Evolutionary conservation across 768 basidiomycete species (phyloP).

Genomic region (Zangia roseola): DNA sequence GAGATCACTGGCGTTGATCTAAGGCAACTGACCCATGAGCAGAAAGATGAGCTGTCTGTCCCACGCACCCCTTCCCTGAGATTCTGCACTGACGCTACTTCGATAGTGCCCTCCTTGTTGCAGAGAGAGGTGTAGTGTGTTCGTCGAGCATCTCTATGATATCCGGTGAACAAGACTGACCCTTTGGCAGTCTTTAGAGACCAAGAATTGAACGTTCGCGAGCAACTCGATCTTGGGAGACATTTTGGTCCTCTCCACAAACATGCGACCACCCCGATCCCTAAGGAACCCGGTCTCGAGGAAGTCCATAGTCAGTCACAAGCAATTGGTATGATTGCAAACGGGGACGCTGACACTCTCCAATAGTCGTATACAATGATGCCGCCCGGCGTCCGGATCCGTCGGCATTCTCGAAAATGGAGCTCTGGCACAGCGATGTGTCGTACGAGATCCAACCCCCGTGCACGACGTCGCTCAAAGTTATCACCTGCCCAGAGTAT

Average conservation of each 20-base stretch:
- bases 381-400: slow-evolving; percentile 60
- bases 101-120: slow-evolving; percentile 64
- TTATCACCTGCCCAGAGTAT: slow-evolving; percentile 65
- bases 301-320: slow-evolving; percentile 63
- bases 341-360: slow-evolving; percentile 9
- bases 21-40: slow-evolving; percentile 57
- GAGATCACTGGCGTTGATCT: slow-evolving; percentile 75
- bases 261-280: slow-evolving; percentile 79
- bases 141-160: slow-evolving; percentile 19
- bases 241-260: slow-evolving; percentile 78
- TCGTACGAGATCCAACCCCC: slow-evolving; percentile 84
- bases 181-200: slow-evolving; percentile 61
- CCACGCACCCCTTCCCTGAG: neutral
- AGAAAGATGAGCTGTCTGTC: slow-evolving; percentile 79
- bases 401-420: slow-evolving; percentile 65
- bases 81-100: slow-evolving; percentile 8
- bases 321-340: neutral
- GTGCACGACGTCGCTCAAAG: slow-evolving; percentile 70
- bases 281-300: slow-evolving; percentile 65
- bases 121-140: slow-evolving; percentile 79
- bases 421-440: slow-evolving; percentile 84
- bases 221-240: slow-evolving; percentile 70
- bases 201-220: slow-evolving; percentile 65
- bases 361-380: slow-evolving; percentile 69
- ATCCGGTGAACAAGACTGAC: neutral